These are phyloP conservation scores for Amphirosellinia nigrospora DNA, from an alignment of 495 filamentous ascomycete species.

Conservation along the genomic window DNA sequence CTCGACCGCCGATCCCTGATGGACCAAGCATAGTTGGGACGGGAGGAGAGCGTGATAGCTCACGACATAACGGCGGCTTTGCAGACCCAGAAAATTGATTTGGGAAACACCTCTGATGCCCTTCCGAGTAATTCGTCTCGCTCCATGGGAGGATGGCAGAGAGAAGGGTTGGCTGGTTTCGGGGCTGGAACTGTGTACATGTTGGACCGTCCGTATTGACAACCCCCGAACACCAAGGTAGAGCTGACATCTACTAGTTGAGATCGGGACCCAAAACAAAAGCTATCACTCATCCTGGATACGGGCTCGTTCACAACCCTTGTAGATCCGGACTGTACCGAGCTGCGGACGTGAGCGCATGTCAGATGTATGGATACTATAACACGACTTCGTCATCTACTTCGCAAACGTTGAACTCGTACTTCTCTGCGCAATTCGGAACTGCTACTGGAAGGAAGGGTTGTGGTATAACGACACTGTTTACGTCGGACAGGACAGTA, in stretches of 20 bases:
- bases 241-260: conserved; percentile 37
- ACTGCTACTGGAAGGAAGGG: conserved; percentile 48
- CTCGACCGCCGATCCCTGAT: background rate
- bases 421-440: conserved; percentile 49
- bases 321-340: conserved; percentile 50
- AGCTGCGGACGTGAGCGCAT: conserved; percentile 44
- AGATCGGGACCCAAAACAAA: conserved; percentile 53
- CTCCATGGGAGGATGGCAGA: conserved; percentile 21
- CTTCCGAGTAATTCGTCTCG: background rate
- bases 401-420: conserved; percentile 36
- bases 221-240: background rate
- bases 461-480: conserved; percentile 49
- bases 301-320: conserved; percentile 56
- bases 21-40: background rate
- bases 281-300: conserved; percentile 50
- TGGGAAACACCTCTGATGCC: conserved; percentile 24
- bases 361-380: conserved; percentile 48
- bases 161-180: conserved; percentile 35
- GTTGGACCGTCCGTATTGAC: conserved; percentile 37
- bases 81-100: conserved; percentile 33
- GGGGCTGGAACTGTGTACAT: conserved; percentile 48
- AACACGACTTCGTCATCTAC: conserved; percentile 47
- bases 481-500: conserved; percentile 46
- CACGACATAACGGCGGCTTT: conserved; percentile 34
- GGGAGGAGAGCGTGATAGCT: background rate